phyloP scores from a whole-genome alignment of 2,329 filamentous ascomycete genomes.

The Fusarium foetens region DNA sequence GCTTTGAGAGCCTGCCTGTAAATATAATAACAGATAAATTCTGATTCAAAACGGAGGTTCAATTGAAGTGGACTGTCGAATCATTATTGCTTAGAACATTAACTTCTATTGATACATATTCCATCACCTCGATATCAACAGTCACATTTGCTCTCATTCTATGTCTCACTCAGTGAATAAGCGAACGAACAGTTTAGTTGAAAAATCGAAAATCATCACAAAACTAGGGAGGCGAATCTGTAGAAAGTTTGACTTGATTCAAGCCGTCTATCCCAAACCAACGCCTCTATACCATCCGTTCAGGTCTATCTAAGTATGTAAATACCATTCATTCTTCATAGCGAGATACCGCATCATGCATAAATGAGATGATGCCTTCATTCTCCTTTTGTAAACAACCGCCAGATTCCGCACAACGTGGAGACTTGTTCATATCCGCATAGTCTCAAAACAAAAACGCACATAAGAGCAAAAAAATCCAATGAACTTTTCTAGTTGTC shows the following conservation, averaged over 20 bases:
- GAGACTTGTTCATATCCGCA: constrained; percentile 20
- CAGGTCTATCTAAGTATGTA: constrained; percentile 35
- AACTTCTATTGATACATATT: not conserved
- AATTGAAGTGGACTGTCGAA: not conserved
- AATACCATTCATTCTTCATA: constrained; percentile 27
- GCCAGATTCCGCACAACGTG: constrained; percentile 11
- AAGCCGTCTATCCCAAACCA: constrained; percentile 42
- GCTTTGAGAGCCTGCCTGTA: not conserved
- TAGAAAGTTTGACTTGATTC: constrained; percentile 34
- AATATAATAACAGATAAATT: not conserved
- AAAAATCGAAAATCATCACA: not conserved
- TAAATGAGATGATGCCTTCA: constrained; percentile 6
- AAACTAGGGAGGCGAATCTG: not conserved
- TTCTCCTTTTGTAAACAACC: constrained; percentile 17
- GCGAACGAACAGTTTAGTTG: not conserved
- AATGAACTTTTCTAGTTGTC: constrained; percentile 48
- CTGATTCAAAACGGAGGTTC: not conserved
- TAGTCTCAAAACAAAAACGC: constrained; percentile 9
- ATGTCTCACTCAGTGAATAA: not conserved
- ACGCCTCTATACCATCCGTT: constrained; percentile 42
- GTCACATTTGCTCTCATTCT: not conserved
- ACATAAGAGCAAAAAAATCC: constrained; percentile 5
- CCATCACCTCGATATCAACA: not conserved
- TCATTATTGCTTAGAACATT: not conserved
- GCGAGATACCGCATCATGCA: constrained; percentile 24